Evolutionary conservation across 768 basidiomycete genomes (phyloP), one percentile per base, ranked within the genome.

Genomic region (Porphyrellus cyaneotinctus): DNA sequence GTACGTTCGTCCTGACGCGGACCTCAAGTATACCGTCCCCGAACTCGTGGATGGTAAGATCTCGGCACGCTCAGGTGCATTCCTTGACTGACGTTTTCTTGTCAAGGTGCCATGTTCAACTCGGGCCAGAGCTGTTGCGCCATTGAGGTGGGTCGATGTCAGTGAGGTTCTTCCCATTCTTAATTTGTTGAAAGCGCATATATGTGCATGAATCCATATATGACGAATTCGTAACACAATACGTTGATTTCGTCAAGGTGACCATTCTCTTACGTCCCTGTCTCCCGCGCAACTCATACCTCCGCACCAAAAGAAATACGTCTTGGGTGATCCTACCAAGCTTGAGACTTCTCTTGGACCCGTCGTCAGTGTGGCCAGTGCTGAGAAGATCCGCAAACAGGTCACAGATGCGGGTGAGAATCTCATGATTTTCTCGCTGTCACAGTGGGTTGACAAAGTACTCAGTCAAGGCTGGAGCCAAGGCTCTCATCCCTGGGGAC

Each of bases 51-150:
- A 99, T 70, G 95, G 94, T 87, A 51, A 75, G 18, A 24, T 9
- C 32, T 6, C 20, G 24, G 11, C 2, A n/a, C 32, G n/a, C 23
- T 17, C 7, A 28, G 26, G 5, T 28, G 41, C 39, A 28, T 38
- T 10, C 4, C 36, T 39, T 26, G 43, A 30, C 35, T 50, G 5
- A 53, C 12, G 13, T 9, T 24, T 20, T 24, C 23, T 38, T 32
- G 20, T 36, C 2, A 60, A 92, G 90, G 92, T 33, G 87, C 92
- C 5, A 85, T 95, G 72, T 99, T 93, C 77, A 98, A 98, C 70
- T 94, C 95, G 15, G 97, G 97, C 2, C 97, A 99, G 71, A 95
- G 92, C 58, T 98, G 95, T 70, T 97, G 95, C 64, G 84, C 88
- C 0, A 75, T 98, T 54, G 97, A 99, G 76, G 89, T 88, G 55